phyloP scores from a whole-genome alignment of 2,329 filamentous ascomycete genomes.

The Dothideomycetidae sp. region DNA sequence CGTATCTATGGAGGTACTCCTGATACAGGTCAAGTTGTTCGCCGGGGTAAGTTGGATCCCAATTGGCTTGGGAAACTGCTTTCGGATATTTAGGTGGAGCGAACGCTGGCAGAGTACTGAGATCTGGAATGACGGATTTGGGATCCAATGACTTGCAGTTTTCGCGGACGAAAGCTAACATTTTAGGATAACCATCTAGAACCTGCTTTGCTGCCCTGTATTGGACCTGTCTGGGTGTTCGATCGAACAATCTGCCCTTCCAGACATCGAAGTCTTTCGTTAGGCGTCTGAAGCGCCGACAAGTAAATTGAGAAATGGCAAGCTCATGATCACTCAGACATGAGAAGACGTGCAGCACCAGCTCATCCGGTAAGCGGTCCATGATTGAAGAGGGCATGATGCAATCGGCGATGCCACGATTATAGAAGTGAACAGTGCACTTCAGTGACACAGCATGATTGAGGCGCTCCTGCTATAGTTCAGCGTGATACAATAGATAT shows the following conservation, averaged over 20 bases:
- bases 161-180: background rate
- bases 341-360: conserved; percentile 30
- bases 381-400: conserved; percentile 13
- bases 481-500: too few species aligned
- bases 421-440: too few species aligned
- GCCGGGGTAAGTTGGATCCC: conserved; percentile 62
- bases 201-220: too few species aligned
- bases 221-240: too few species aligned
- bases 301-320: conserved; percentile 55
- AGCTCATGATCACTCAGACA: conserved; percentile 50
- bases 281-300: conserved; percentile 48
- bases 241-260: conserved; percentile 59
- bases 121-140: too few species aligned
- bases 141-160: background rate
- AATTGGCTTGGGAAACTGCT: conserved; percentile 64
- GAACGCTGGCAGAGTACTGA: too few species aligned
- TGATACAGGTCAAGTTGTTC: conserved; percentile 74
- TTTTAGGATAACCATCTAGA: too few species aligned
- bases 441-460: too few species aligned
- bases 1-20: conserved; percentile 75
- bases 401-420: too few species aligned
- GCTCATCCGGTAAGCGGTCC: conserved; percentile 25
- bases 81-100: too few species aligned
- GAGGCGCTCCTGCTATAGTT: too few species aligned
- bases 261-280: conserved; percentile 64